Percentiles rank a stretch among this genome's conserved stretches.
These are phyloP conservation scores for Alternaria ventricosa DNA, from an alignment of 2,329 filamentous ascomycete species.

Conservation along the genomic window DNA sequence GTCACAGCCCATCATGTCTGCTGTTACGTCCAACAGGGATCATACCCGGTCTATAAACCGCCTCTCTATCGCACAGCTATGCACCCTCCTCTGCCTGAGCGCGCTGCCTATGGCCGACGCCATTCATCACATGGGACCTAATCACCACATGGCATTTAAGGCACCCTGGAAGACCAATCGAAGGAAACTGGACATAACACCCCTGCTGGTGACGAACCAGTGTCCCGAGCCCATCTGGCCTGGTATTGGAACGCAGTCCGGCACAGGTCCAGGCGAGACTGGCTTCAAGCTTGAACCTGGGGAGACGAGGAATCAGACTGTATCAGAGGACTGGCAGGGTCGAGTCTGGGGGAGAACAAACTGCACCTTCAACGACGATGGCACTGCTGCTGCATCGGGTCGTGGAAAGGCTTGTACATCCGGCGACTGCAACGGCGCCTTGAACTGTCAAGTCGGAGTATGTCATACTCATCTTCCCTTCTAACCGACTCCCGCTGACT, in stretches of 20 bases:
- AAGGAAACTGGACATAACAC: slow-evolving; percentile 50
- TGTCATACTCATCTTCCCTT: slow-evolving; percentile 37
- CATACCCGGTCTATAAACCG: slow-evolving; percentile 7
- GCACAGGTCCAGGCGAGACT: slow-evolving; percentile 68
- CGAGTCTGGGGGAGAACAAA: slow-evolving; percentile 85
- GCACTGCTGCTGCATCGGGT: slow-evolving; percentile 59
- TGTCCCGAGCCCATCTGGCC: slow-evolving; percentile 78
- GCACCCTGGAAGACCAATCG: slow-evolving; percentile 37
- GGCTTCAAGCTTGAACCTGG: slow-evolving; percentile 72
- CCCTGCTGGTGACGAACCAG: slow-evolving; percentile 73
- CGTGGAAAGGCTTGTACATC: slow-evolving; percentile 69
- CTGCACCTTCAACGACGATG: slow-evolving; percentile 74
- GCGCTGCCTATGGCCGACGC: slow-evolving; percentile 31
- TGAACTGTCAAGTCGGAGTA: slow-evolving; percentile 74
- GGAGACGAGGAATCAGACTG: slow-evolving; percentile 65
- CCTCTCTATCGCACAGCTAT: slow-evolving; percentile 27
- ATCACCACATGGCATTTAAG: slow-evolving; percentile 41
- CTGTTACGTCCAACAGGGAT: slow-evolving; percentile 11
- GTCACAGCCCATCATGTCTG: slow-evolving; percentile 25
- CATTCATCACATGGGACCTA: slow-evolving; percentile 44
- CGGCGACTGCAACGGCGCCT: slow-evolving; percentile 75
- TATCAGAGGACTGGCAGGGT: slow-evolving; percentile 78
- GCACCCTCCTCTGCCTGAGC: slow-evolving; percentile 30
- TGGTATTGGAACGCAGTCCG: slow-evolving; percentile 74
- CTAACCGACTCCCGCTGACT: slow-evolving; percentile 12